Percentiles rank a stretch among this genome's conserved stretches.
Conservation (phyloP, 148 eudicot genomes). For the Vaccinium vitisidaea region DNA sequence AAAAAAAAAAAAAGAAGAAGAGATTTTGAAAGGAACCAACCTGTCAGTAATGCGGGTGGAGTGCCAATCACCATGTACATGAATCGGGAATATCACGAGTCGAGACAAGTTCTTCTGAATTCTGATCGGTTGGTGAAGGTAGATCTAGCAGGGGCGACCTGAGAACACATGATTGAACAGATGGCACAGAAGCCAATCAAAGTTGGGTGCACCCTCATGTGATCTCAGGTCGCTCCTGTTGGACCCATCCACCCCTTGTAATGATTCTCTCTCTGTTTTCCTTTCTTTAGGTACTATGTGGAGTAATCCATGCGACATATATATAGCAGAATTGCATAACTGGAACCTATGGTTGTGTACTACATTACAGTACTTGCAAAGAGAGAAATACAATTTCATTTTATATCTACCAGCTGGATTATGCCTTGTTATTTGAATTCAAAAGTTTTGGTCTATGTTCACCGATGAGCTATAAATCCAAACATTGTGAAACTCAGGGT, state of each 20-base stretch:
- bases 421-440: neutral
- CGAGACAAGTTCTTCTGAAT: too few relatives aligned
- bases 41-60: too few relatives aligned
- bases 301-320: neutral
- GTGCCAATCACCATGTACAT: too few relatives aligned
- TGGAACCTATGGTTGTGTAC: neutral
- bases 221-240: conserved; percentile 38
- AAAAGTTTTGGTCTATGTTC: neutral
- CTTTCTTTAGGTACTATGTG: neutral
- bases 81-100: neutral
- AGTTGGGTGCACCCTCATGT: conserved; percentile 13
- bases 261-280: neutral
- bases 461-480: too few relatives aligned
- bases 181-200: neutral
- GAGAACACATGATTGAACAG: conserved; percentile 36
- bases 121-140: conserved; percentile 22
- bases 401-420: neutral
- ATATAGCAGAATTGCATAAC: neutral
- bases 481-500: too few relatives aligned
- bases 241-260: conserved; percentile 25
- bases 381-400: neutral
- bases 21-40: too few relatives aligned
- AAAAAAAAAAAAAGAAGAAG: too few relatives aligned
- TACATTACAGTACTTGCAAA: neutral
- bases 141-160: conserved; percentile 79